These are phyloP conservation scores for Truncatella angustata DNA, from an alignment of 2,329 filamentous ascomycete species.

Conservation along the genomic window DNA sequence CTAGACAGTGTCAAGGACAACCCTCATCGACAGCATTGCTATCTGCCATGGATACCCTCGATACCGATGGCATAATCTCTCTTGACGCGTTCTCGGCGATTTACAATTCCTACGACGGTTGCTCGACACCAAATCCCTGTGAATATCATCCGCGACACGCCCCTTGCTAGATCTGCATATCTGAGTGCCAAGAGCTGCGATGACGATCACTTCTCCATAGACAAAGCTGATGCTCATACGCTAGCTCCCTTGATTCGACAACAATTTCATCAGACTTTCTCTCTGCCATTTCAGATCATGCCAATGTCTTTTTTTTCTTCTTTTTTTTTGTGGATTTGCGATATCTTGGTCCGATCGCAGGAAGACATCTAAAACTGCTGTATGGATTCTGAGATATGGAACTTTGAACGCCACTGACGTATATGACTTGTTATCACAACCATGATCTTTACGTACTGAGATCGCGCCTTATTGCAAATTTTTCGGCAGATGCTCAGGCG, in stretches of 20 bases:
- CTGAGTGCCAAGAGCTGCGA: background rate
- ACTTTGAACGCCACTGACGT: constrained; percentile 3
- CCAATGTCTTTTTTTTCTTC: background rate
- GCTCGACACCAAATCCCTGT: background rate
- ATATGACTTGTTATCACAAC: background rate
- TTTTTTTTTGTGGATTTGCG: background rate
- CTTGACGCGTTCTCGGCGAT: background rate
- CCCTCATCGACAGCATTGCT: background rate
- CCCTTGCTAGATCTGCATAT: constrained; percentile 1
- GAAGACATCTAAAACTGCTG: background rate
- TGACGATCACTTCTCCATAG: constrained; percentile 4
- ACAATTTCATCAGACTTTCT: background rate
- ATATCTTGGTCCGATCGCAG: background rate
- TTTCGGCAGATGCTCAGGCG: background rate
- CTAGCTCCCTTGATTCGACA: background rate
- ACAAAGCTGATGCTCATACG: background rate
- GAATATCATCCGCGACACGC: background rate
- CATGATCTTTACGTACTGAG: background rate
- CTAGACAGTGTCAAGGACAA: background rate
- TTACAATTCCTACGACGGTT: background rate
- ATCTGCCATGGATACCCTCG: background rate
- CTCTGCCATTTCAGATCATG: background rate
- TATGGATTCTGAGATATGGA: background rate
- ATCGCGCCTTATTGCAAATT: background rate
- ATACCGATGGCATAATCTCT: background rate